Evolutionary conservation across 2,329 filamentous ascomycete species (phyloP).

Genomic region (Ustulina deusta): DNA sequence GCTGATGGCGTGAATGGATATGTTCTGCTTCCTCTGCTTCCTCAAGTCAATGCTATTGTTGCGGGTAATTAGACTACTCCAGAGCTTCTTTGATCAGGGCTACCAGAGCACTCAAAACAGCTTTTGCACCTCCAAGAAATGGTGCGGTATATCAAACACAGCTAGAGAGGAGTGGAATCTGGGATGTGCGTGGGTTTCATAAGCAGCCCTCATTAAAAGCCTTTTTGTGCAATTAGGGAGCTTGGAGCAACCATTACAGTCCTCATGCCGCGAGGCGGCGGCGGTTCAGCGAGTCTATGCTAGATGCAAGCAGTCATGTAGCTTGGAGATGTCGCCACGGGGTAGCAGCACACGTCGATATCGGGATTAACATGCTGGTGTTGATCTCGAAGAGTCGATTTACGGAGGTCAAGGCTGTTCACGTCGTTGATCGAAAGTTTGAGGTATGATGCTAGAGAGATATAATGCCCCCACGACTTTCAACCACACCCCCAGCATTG

Average conservation of each 20-base stretch:
- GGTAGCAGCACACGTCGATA: neutral
- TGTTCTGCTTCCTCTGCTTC: neutral
- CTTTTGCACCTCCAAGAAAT: neutral
- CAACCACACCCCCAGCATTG: neutral
- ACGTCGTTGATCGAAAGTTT: neutral
- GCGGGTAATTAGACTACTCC: neutral
- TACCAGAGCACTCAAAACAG: too few relatives aligned
- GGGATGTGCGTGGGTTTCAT: neutral
- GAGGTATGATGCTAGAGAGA: neutral
- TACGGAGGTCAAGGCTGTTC: neutral
- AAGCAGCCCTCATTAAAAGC: too few relatives aligned
- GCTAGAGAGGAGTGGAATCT: neutral
- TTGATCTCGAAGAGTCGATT: neutral
- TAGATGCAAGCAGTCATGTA: neutral
- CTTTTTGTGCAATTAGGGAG: too few relatives aligned
- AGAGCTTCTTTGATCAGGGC: neutral
- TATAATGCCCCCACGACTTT: neutral
- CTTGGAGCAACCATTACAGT: too few relatives aligned
- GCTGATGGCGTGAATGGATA: neutral
- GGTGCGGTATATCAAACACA: neutral
- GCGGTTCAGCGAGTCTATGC: neutral
- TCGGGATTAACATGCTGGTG: neutral
- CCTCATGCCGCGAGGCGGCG: too few relatives aligned
- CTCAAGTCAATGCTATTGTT: neutral
- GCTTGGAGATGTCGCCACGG: neutral